These are phyloP conservation scores for Volvox reticuliferus DNA, from an alignment of 139 green algal genomes.

Conservation along the genomic window DNA sequence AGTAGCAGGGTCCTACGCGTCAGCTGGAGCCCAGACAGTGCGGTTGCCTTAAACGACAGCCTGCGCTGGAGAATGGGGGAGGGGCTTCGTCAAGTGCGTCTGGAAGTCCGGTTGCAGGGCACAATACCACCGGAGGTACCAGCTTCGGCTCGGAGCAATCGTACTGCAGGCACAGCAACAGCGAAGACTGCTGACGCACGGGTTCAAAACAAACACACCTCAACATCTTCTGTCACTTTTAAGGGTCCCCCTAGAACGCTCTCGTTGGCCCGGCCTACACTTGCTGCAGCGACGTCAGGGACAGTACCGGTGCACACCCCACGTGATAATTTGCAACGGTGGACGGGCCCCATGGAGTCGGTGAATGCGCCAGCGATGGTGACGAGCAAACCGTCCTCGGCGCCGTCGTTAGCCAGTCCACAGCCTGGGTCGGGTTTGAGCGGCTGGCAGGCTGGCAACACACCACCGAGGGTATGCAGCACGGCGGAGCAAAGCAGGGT, in stretches of 20 bases:
- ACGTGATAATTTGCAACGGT: neutral
- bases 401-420: neutral
- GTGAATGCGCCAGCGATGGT: neutral
- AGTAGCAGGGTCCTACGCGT: neutral
- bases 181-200: neutral
- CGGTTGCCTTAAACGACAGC: neutral
- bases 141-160: neutral
- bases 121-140: neutral
- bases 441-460: neutral
- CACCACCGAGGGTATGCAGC: neutral
- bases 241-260: conserved; percentile 10
- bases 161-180: neutral
- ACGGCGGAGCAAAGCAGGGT: neutral
- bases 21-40: neutral
- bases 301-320: neutral
- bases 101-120: conserved; percentile 30
- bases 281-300: neutral
- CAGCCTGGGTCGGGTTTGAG: neutral
- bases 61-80: conserved; percentile 33
- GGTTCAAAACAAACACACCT: neutral
- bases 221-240: neutral
- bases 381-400: neutral
- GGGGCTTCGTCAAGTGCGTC: neutral
- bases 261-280: neutral
- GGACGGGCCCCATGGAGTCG: neutral